phyloP scores from a whole-genome alignment of 2,329 filamentous ascomycete species.

The Cladosporium sp. region DNA sequence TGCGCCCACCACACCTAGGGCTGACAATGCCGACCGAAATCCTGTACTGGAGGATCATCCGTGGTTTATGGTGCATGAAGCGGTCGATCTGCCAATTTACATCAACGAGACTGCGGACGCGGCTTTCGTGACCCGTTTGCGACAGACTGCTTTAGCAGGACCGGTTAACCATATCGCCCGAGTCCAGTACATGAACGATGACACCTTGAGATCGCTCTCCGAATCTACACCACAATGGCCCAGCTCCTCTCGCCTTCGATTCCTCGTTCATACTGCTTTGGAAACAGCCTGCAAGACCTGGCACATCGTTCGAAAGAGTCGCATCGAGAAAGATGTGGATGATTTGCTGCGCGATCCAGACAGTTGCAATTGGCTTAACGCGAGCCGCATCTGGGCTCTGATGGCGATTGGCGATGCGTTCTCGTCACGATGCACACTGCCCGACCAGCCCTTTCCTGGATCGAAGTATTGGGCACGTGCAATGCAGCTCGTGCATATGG shows the following conservation, averaged over 20 bases:
- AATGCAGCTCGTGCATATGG: slow-evolving; percentile 36
- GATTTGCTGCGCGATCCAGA: slow-evolving; percentile 34
- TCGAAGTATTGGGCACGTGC: slow-evolving; percentile 42
- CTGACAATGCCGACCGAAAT: slow-evolving; percentile 29
- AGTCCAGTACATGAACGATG: slow-evolving; percentile 31
- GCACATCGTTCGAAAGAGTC: slow-evolving; percentile 40
- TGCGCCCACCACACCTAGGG: slow-evolving; percentile 17
- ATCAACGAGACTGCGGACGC: slow-evolving; percentile 36
- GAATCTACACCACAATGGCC: slow-evolving; percentile 37
- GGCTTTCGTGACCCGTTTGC: slow-evolving; percentile 35
- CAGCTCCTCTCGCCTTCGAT: slow-evolving; percentile 34
- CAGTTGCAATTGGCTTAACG: slow-evolving; percentile 32
- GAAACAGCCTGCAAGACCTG: slow-evolving; percentile 40
- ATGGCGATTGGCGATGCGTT: slow-evolving; percentile 48
- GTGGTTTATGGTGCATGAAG: slow-evolving; percentile 34
- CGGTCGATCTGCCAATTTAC: slow-evolving; percentile 32
- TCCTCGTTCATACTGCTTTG: slow-evolving; percentile 40
- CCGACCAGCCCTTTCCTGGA: slow-evolving; percentile 39
- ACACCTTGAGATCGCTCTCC: slow-evolving; percentile 33
- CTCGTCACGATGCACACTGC: slow-evolving; percentile 35
- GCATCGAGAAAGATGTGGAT: slow-evolving; percentile 36
- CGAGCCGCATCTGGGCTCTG: slow-evolving; percentile 42
- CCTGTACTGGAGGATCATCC: slow-evolving; percentile 34
- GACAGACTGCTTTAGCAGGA: slow-evolving; percentile 29
- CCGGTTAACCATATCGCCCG: slow-evolving; percentile 31